phyloP scores from a whole-genome alignment of 2,329 filamentous ascomycete species.

The Sclerotinia trifoliorum region DNA sequence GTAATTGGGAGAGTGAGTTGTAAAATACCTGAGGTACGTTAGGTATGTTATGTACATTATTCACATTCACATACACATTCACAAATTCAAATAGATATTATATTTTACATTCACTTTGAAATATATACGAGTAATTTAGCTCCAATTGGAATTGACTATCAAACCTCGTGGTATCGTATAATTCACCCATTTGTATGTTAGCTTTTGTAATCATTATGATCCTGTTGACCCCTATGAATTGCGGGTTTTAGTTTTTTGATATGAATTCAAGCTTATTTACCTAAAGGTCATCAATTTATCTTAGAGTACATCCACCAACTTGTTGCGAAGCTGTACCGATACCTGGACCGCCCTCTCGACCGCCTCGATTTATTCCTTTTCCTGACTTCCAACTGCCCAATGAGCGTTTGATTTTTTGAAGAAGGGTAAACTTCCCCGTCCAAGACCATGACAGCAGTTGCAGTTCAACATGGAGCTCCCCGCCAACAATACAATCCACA shows the following conservation, averaged over 20 bases:
- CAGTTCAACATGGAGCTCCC: slow-evolving; percentile 35
- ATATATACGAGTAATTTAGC: neutral
- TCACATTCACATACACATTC: too few relatives aligned
- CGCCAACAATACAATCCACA: slow-evolving; percentile 36
- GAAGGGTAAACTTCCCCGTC: slow-evolving; percentile 29
- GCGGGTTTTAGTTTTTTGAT: neutral
- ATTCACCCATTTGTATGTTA: slow-evolving; percentile 15
- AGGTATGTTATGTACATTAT: too few relatives aligned
- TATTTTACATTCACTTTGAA: neutral
- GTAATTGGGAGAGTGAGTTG: too few relatives aligned
- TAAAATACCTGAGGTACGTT: too few relatives aligned
- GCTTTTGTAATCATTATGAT: neutral
- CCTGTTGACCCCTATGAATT: neutral
- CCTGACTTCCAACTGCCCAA: slow-evolving; percentile 20
- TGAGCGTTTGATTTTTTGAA: slow-evolving; percentile 30
- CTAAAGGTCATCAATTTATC: slow-evolving; percentile 10
- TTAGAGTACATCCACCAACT: neutral
- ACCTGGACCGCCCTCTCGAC: slow-evolving; percentile 20
- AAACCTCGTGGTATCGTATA: neutral
- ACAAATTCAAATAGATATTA: neutral
- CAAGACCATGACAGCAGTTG: slow-evolving; percentile 40
- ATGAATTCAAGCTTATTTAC: slow-evolving; percentile 14
- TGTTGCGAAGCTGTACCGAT: slow-evolving; percentile 14
- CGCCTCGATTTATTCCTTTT: neutral
- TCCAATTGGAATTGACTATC: neutral